Evolutionary conservation across 768 basidiomycete genomes (phyloP).

Genomic region (Lepiota brunneoincarnata): DNA sequence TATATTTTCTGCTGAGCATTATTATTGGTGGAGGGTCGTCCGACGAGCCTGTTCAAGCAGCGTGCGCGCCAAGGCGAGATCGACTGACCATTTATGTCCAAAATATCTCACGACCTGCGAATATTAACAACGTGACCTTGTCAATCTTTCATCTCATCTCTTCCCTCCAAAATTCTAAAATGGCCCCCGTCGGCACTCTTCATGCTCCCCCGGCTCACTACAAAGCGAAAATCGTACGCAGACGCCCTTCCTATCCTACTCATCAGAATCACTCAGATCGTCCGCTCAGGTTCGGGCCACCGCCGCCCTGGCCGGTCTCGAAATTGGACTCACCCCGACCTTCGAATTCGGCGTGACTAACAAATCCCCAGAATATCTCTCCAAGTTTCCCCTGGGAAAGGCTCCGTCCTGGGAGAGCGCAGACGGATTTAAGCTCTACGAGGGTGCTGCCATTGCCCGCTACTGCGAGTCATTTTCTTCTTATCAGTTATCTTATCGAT

Average conservation of each 20-base stretch:
- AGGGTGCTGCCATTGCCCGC: slow-evolving; percentile 77
- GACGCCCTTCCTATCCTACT: not conserved
- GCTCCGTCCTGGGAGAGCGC: slow-evolving; percentile 78
- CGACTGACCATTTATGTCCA: too few relatives aligned
- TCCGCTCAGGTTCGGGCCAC: slow-evolving; percentile 45
- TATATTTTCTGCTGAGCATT: too few relatives aligned
- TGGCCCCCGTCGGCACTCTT: slow-evolving; percentile 18
- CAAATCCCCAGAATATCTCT: slow-evolving; percentile 64
- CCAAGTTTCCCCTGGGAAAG: slow-evolving; percentile 80
- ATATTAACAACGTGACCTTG: too few relatives aligned
- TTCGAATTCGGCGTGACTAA: slow-evolving; percentile 68
- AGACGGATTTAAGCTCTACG: slow-evolving; percentile 79
- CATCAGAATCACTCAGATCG: not conserved
- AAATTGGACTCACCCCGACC: slow-evolving; percentile 46
- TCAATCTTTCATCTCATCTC: too few relatives aligned
- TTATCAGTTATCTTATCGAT: slow-evolving; percentile 34
- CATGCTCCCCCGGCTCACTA: slow-evolving; percentile 8
- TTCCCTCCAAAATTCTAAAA: slow-evolving; percentile 4
- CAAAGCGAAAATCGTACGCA: slow-evolving; percentile 19
- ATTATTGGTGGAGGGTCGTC: too few relatives aligned
- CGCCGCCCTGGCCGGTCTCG: slow-evolving; percentile 59
- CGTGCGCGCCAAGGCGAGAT: too few relatives aligned
- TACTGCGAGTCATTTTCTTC: slow-evolving; percentile 68
- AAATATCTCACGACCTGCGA: too few relatives aligned
- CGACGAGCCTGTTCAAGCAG: too few relatives aligned